Evolutionary conservation across 1,139 yeast genomes (phyloP), one percentile per base, ranked within the genome.

Genomic region (Yamadazyma friedrichii): DNA sequence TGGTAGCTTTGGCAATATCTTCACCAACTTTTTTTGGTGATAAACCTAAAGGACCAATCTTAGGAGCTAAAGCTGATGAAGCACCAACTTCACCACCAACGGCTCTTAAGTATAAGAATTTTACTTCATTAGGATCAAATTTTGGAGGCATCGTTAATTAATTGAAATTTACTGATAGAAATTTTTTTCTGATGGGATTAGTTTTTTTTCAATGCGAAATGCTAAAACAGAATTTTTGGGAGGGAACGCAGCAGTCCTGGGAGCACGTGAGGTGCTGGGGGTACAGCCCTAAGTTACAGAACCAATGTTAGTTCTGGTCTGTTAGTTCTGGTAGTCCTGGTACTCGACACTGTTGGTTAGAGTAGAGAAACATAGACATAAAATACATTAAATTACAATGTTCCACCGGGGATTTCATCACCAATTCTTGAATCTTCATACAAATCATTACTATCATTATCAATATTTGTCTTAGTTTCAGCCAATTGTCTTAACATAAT

Each of bases 11-110:
- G 76, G 98, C 98, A 66, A 93, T 93, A 74, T 93, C 98, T 79
- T 93, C 99, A 88, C 99, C 99, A 69, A 94, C 97, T 87, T 93
- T 93, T 95, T 93, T 93, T 82, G 98, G 98, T 53, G 98, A 91
- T 67, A 93, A 84, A 89, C 99, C 99, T 71, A 93, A 88, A 64
- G 99, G 99, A 87, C 99, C 99, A 70, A 93, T 93, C 89, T 93
- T 93, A 73, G 98, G 98, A 64, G 98, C 98, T 68, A 94, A 87
- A 58, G 98, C 96, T 59, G 98, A 88, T 54, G 98, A 91, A 68
- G 98, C 96, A 82, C 98, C 98, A 66, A 94, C 95, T 83, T 93
- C 99, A 83, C 99, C 98, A 86, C 98, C 99, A 62, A 91, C 95
- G 76, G 98, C 98, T 87, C 98, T 88, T 77, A 93, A 82, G 89